phyloP scores from a whole-genome alignment of 495 filamentous ascomycete species.

The Podospora comata region DNA sequence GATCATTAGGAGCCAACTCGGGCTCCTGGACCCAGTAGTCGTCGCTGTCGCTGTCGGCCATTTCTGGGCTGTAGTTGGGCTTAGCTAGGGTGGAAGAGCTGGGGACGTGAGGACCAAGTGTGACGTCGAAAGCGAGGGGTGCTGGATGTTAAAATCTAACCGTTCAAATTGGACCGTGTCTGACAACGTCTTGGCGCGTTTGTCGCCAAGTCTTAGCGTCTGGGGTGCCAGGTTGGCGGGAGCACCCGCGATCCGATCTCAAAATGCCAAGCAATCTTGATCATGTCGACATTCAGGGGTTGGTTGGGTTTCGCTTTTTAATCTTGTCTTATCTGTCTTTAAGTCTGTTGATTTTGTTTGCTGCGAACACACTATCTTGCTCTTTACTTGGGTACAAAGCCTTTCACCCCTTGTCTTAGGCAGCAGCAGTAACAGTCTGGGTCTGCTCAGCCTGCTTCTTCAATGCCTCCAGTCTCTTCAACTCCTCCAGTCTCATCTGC shows the following conservation, averaged over 20 bases:
- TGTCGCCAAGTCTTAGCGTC: slow-evolving; percentile 7
- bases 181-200: slow-evolving; percentile 11
- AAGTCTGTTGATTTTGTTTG: background rate
- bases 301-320: background rate
- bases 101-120: background rate
- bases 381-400: background rate
- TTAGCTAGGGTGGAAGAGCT: background rate
- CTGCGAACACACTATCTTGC: background rate
- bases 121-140: slow-evolving; percentile 5
- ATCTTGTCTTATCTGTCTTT: background rate
- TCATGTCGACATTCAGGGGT: background rate
- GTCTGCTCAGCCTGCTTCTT: slow-evolving; percentile 19
- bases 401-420: background rate
- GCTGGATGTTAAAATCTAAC: background rate
- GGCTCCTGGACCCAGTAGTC: slow-evolving; percentile 56
- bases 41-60: slow-evolving; percentile 63
- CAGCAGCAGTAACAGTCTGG: slow-evolving; percentile 13
- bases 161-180: background rate
- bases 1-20: slow-evolving; percentile 59
- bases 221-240: background rate
- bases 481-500: slow-evolving; percentile 49
- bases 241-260: background rate
- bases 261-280: background rate
- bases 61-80: slow-evolving; percentile 20
- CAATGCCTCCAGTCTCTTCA: slow-evolving; percentile 37